phyloP scores from a whole-genome alignment of 192 early-diverging fungal genomes.

The Backusella parvicylindrica region DNA sequence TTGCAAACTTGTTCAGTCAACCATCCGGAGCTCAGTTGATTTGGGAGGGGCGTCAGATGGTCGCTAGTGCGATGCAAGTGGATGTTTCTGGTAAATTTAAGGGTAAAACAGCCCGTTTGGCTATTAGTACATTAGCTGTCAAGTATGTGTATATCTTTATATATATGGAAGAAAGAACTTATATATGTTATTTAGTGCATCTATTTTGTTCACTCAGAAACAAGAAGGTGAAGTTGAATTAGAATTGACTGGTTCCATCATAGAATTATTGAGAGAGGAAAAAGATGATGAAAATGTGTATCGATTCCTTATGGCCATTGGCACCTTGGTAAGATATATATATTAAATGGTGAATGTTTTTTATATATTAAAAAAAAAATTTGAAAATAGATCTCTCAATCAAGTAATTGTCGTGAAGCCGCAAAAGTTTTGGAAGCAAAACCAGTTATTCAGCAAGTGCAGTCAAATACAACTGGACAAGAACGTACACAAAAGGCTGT shows the following conservation, averaged over 20 bases:
- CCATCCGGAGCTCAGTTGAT: conserved; percentile 39
- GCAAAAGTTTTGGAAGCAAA: conserved; percentile 24
- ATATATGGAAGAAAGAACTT: neutral
- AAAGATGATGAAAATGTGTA: conserved; percentile 58
- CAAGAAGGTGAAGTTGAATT: conserved; percentile 52
- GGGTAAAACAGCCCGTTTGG: conserved; percentile 16
- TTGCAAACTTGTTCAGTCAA: conserved; percentile 72
- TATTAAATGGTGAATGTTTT: neutral
- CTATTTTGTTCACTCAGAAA: conserved; percentile 42
- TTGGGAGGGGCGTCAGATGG: conserved; percentile 17
- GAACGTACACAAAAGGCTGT: conserved; percentile 12
- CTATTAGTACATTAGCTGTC: conserved; percentile 23
- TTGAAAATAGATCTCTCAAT: conserved; percentile 4
- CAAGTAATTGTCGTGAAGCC: conserved; percentile 5
- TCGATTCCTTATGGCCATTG: conserved; percentile 56
- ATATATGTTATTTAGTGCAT: conserved; percentile 31
- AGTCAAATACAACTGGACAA: neutral
- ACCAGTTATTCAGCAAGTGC: neutral
- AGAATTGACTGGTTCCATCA: conserved; percentile 31
- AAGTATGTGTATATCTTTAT: conserved; percentile 14
- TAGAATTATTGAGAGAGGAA: conserved; percentile 57
- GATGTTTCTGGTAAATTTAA: conserved; percentile 34
- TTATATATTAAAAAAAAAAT: neutral
- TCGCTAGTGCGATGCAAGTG: conserved; percentile 28
- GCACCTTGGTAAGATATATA: conserved; percentile 55